phyloP scores from a whole-genome alignment of 169 alveolate genomes.

The Cryptosporidium bovis region DNA sequence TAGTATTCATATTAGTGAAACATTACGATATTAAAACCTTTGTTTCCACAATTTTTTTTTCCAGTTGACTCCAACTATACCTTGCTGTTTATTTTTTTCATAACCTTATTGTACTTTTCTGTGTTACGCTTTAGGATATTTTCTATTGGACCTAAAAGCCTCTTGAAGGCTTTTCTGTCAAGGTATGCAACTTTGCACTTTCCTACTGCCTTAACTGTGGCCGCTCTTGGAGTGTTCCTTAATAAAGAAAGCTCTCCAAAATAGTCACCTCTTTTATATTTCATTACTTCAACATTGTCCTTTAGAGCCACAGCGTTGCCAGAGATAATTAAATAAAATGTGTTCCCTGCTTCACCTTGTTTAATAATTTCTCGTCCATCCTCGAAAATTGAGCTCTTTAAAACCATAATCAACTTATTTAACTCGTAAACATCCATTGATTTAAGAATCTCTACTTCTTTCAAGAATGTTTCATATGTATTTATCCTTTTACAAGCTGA shows the following conservation, averaged over 20 bases:
- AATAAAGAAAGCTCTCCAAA: conserved; percentile 97
- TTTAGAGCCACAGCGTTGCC: conserved; percentile 94
- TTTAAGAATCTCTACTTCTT: conserved; percentile 88
- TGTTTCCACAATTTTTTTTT: too few species aligned
- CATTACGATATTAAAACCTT: neutral
- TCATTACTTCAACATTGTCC: conserved; percentile 88
- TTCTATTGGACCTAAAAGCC: conserved; percentile 95
- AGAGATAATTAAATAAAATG: conserved; percentile 92
- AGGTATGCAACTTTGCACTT: conserved; percentile 86
- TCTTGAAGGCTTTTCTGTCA: conserved; percentile 93
- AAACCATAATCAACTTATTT: conserved; percentile 92
- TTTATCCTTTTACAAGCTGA: conserved; percentile 94
- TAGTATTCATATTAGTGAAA: neutral
- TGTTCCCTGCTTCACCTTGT: conserved; percentile 95
- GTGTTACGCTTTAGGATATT: conserved; percentile 92
- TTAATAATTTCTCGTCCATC: conserved; percentile 91
- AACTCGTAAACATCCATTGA: conserved; percentile 94
- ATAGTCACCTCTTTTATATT: conserved; percentile 92
- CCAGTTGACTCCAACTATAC: neutral
- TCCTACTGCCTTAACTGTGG: conserved; percentile 91
- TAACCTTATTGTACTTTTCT: conserved; percentile 87
- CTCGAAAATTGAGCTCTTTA: conserved; percentile 84
- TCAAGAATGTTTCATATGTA: conserved; percentile 90
- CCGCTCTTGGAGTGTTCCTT: conserved; percentile 94
- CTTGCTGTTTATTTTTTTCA: conserved; percentile 48